These are phyloP conservation scores for Salvia rosmarinus DNA, from an alignment of 257 asterid species.

Conservation along the genomic window DNA sequence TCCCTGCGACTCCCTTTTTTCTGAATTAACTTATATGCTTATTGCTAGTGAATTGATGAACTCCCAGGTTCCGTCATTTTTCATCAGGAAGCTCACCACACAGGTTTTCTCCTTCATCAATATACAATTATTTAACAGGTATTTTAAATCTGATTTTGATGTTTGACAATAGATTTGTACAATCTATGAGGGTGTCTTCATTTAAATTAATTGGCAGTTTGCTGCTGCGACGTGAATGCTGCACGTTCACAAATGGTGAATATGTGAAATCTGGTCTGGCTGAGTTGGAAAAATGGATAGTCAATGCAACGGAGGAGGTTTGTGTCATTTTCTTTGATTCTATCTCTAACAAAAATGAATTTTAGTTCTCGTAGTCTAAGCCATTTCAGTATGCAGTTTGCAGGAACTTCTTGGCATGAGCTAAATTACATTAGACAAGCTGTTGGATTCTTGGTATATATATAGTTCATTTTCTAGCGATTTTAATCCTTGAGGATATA, in stretches of 20 bases:
- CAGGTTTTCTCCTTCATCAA: slow-evolving; percentile 97
- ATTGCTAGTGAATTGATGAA: slow-evolving; percentile 24
- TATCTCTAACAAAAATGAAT: slow-evolving; percentile 26
- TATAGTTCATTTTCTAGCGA: slow-evolving; percentile 21
- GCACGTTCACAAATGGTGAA: slow-evolving; percentile 97
- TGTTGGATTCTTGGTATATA: slow-evolving; percentile 91
- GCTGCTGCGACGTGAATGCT: slow-evolving; percentile 97
- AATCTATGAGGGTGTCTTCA: slow-evolving; percentile 6
- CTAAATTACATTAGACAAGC: slow-evolving; percentile 97
- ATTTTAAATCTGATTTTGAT: slow-evolving; percentile 22
- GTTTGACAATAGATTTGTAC: not conserved
- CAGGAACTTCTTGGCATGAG: slow-evolving; percentile 99
- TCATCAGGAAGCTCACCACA: slow-evolving; percentile 95
- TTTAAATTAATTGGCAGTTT: slow-evolving; percentile 53
- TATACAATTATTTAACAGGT: slow-evolving; percentile 93
- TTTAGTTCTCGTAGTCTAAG: slow-evolving; percentile 34
- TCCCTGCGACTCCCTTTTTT: not conserved
- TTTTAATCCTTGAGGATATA: slow-evolving; percentile 6
- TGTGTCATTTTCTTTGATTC: slow-evolving; percentile 22
- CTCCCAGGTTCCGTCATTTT: slow-evolving; percentile 91
- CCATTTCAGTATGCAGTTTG: slow-evolving; percentile 63
- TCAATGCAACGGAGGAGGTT: slow-evolving; percentile 84
- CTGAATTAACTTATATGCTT: slow-evolving; percentile 13
- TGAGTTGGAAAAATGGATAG: slow-evolving; percentile 97
- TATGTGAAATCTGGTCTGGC: slow-evolving; percentile 97